phyloP scores from a whole-genome alignment of 768 basidiomycete species.

The Hortiboletus campestris region DNA sequence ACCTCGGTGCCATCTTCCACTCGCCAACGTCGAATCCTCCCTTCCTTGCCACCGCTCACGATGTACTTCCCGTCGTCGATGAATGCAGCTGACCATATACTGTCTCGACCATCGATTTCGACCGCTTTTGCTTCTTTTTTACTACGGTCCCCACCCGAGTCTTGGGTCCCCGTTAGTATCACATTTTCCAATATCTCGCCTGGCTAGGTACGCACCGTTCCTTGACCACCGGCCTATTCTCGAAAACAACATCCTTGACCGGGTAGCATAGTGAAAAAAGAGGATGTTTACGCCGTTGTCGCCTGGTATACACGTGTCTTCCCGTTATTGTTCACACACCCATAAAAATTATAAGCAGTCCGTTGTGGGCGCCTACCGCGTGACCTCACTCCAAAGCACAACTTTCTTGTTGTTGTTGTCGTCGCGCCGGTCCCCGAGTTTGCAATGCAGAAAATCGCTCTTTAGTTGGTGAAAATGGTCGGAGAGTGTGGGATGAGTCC shows the following conservation, averaged over 20 bases:
- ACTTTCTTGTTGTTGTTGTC: too few relatives aligned
- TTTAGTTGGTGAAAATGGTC: too few relatives aligned
- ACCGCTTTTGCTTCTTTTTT: neutral
- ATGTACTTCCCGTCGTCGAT: neutral
- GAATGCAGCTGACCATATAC: neutral
- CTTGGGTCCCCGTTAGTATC: neutral
- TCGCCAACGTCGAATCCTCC: slow-evolving; percentile 1
- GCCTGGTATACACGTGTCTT: neutral
- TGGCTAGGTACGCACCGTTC: neutral
- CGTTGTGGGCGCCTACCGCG: too few relatives aligned
- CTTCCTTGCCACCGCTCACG: neutral
- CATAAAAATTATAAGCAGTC: too few relatives aligned
- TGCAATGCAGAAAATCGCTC: too few relatives aligned
- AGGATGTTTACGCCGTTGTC: neutral
- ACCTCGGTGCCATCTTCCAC: slow-evolving; percentile 1
- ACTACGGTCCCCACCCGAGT: neutral
- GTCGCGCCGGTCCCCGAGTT: too few relatives aligned
- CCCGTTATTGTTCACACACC: too few relatives aligned
- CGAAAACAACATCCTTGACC: neutral
- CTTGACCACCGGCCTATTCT: neutral
- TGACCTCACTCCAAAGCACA: too few relatives aligned
- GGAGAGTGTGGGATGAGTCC: too few relatives aligned
- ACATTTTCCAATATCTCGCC: neutral
- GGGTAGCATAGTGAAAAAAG: too few relatives aligned
- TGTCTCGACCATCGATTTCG: neutral